These are phyloP conservation scores for Teunomyces pallodes DNA, from an alignment of 805 yeast genomes.

Conservation along the genomic window DNA sequence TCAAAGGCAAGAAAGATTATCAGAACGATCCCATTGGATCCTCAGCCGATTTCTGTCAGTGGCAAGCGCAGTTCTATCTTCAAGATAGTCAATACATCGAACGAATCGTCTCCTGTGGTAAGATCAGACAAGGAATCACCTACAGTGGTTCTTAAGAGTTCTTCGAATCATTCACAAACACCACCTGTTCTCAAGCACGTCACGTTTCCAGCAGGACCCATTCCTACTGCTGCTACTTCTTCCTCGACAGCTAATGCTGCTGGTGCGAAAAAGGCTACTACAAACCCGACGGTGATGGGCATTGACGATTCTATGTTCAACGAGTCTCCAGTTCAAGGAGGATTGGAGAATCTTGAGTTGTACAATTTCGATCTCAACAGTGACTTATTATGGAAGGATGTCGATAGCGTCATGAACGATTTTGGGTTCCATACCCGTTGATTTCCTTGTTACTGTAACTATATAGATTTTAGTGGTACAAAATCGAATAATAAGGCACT, in stretches of 20 bases:
- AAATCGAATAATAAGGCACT: no score
- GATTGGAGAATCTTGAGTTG: slow-evolving; percentile 33
- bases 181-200: neutral
- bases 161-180: neutral
- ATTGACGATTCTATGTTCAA: slow-evolving; percentile 9
- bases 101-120: slow-evolving; percentile 30
- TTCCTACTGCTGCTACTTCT: no score
- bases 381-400: slow-evolving; percentile 72
- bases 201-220: neutral
- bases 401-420: slow-evolving; percentile 86
- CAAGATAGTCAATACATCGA: slow-evolving; percentile 34
- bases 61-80: slow-evolving; percentile 36
- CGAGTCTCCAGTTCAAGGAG: slow-evolving; percentile 27
- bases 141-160: neutral
- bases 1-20: slow-evolving; percentile 72
- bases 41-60: slow-evolving; percentile 62
- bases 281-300: neutral
- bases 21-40: slow-evolving; percentile 78
- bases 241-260: neutral
- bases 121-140: slow-evolving; percentile 10
- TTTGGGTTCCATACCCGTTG: slow-evolving; percentile 74
- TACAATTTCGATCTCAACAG: slow-evolving; percentile 48
- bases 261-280: neutral
- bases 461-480: neutral
- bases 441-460: neutral